These are phyloP conservation scores for Aspergillus melleus DNA, from an alignment of 2,329 filamentous ascomycete genomes.

Conservation along the genomic window DNA sequence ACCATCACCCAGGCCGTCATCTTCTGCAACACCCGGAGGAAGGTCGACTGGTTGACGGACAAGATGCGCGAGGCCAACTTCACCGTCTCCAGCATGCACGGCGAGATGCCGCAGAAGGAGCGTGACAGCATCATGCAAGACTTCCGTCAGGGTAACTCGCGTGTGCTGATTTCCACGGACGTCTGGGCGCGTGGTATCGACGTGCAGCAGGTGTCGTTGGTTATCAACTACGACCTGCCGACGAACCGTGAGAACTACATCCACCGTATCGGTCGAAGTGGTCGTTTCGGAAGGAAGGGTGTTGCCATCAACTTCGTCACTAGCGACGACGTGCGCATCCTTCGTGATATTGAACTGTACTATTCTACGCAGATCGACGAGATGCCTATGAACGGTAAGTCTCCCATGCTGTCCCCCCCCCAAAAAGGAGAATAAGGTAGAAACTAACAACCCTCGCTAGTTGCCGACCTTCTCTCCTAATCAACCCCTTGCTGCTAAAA, in stretches of 20 bases:
- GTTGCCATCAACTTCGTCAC: constrained; percentile 99
- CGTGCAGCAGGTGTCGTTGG: constrained; percentile 94
- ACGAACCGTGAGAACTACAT: constrained; percentile 99
- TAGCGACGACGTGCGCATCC: constrained; percentile 93
- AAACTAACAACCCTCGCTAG: constrained; percentile 21
- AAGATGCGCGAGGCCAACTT: constrained; percentile 99
- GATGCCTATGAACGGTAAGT: constrained; percentile 99
- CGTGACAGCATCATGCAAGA: constrained; percentile 99
- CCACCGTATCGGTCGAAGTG: constrained; percentile 93
- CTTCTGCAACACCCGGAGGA: constrained; percentile 98
- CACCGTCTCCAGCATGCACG: constrained; percentile 97
- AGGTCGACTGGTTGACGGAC: constrained; percentile 99
- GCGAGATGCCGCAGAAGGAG: constrained; percentile 98
- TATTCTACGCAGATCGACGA: constrained; percentile 97
- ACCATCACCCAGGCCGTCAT: constrained; percentile 99
- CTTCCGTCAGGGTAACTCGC: constrained; percentile 93
- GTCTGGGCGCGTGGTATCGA: constrained; percentile 98
- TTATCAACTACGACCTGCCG: constrained; percentile 98
- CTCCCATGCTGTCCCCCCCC: too few relatives aligned
- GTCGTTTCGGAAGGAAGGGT: constrained; percentile 95
- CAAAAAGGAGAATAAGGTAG: too few relatives aligned
- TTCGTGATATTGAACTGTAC: constrained; percentile 95
- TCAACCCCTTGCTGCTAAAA: neutral
- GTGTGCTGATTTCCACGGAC: constrained; percentile 95
- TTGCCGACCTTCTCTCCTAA: constrained; percentile 40